Conservation (phyloP, 768 basidiomycete species). For the Leccinum barrowsii region DNA sequence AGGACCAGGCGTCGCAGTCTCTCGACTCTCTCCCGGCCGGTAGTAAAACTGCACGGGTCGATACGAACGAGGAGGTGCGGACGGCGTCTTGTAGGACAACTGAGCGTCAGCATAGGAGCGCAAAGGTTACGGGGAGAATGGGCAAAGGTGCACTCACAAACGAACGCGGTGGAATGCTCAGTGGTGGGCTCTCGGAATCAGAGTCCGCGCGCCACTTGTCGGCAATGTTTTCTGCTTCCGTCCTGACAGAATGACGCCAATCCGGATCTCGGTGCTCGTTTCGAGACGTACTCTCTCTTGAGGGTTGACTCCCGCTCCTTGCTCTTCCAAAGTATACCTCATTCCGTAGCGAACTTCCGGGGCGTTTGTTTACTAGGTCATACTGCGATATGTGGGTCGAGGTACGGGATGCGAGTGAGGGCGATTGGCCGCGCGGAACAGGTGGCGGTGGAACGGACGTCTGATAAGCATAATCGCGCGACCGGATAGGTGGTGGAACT, state of each 20-base stretch:
- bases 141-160: constrained; percentile 13
- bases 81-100: constrained; percentile 15
- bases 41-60: constrained; percentile 17
- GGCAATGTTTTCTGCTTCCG: constrained; percentile 24
- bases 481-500: constrained; percentile 23
- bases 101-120: constrained; percentile 2
- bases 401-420: constrained; percentile 25
- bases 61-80: constrained; percentile 8
- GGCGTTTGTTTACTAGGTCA: constrained; percentile 27
- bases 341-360: constrained; percentile 24
- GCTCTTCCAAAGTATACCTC: constrained; percentile 20
- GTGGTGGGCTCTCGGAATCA: constrained; percentile 14
- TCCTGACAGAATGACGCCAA: constrained; percentile 17
- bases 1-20: constrained; percentile 27
- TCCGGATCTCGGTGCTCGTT: constrained; percentile 16
- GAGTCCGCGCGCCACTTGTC: constrained; percentile 33
- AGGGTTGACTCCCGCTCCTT: constrained; percentile 25
- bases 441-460: constrained; percentile 7
- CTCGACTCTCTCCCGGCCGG: constrained; percentile 24
- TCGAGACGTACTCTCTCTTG: constrained; percentile 16
- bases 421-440: constrained; percentile 11
- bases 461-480: constrained; percentile 31
- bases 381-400: constrained; percentile 32
- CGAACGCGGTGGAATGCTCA: constrained; percentile 18
- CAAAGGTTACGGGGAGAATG: background rate